Base-by-base conservation (phyloP, 306 rosid species). In the Inga oerstediana region DNA sequence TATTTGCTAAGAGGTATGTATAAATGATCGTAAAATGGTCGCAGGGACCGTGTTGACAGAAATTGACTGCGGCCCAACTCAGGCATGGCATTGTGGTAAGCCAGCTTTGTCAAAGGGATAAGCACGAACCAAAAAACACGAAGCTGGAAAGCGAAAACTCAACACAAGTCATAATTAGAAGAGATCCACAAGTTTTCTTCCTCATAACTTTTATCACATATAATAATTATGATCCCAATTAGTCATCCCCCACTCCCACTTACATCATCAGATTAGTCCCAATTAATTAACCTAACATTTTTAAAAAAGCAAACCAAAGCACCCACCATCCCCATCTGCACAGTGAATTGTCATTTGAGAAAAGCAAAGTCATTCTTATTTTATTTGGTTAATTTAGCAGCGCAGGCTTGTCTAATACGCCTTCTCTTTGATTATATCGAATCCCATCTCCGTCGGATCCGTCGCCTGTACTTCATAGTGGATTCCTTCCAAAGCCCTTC, bases 381-480 rank as follows among this genome's bases (percentile, higher is more conserved):
- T 70, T n/a, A 44, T n/a, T 5, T 22, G 35, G 30, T 43, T 71
- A 72, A 72, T 72, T 72, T 44, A 10, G 73, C 13, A 37, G 2
- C 27, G 12, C 74, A 41, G 12, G 24, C 15, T 87, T 41, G 1
- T 84, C 77, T 84, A 87, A 56, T 84, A 81, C 3, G 88, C 90
- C 74, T 85, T 87, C 75, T 79, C 90, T 87, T 81, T 37, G 85
- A 87, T 87, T 78, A 97, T 83, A 90, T 93, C 99, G 74, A 97
- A 86, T 39, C 97, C 99, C 99, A 97, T 97, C 91, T 97, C 99
- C 2, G 97, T 89, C 52, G 98, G 99, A 80, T 97, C 98, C 1
- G 99, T 97, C 7, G 99, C 99, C 80, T 97, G 99, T 1, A 97
- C 83, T 80, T 94, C 99, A 77, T 97, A 97, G 92, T 79, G 83